A percentile compares a stretch with the other conserved stretches of the same genome.
Conservation (phyloP, 202 grass and related monocot genomes). For the Dendrocalamus latiflorus region DNA sequence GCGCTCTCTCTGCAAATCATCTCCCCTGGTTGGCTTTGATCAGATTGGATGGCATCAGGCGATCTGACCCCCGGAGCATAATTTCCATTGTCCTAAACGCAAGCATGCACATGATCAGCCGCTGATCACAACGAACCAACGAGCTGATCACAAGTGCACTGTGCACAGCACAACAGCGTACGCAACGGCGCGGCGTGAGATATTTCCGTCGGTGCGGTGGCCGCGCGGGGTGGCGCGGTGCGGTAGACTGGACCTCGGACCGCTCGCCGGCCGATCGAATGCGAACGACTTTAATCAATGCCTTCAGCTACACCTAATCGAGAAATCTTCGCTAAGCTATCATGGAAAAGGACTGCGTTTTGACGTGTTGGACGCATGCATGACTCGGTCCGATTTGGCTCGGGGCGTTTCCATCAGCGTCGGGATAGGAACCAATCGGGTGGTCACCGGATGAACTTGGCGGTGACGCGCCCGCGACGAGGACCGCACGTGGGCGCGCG, state of each 20-base stretch:
- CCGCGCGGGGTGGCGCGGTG: no score
- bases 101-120: background rate
- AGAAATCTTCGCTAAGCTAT: background rate
- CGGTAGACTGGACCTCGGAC: background rate
- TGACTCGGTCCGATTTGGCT: background rate
- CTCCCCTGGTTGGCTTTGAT: background rate
- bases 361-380: background rate
- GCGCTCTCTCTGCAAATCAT: background rate
- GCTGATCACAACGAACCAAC: background rate
- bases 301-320: background rate
- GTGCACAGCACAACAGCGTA: background rate
- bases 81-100: background rate
- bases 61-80: background rate
- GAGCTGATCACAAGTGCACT: background rate
- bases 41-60: constrained; percentile 17
- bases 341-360: background rate
- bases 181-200: background rate
- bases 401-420: no score
- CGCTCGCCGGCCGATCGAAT: background rate
- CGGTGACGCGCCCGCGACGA: background rate
- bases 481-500: constrained; percentile 3
- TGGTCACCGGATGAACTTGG: no score
- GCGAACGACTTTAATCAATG: no score
- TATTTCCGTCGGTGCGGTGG: background rate
- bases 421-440: background rate